Percentiles rank a stretch among this genome's conserved stretches.
These are phyloP conservation scores for Cytospora paraplurivora DNA, from an alignment of 2,329 filamentous ascomycete genomes.

Conservation along the genomic window DNA sequence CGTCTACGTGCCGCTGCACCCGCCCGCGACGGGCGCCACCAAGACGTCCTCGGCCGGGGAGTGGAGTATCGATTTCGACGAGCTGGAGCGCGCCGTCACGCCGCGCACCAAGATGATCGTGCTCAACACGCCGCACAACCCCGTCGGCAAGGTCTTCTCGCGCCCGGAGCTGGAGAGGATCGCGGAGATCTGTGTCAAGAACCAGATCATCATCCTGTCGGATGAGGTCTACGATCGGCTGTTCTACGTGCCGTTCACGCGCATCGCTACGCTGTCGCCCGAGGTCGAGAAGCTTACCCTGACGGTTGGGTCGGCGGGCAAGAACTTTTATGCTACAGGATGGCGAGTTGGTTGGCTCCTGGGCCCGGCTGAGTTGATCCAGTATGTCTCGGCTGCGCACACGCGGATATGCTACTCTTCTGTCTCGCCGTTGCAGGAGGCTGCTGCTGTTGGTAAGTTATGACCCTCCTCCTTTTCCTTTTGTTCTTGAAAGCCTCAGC, in stretches of 20 bases:
- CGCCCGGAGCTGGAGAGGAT: slow-evolving; percentile 80
- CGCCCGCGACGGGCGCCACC: slow-evolving; percentile 76
- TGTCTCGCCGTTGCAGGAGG: slow-evolving; percentile 92
- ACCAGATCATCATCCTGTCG: slow-evolving; percentile 91
- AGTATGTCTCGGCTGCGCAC: slow-evolving; percentile 89
- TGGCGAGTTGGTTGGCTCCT: slow-evolving; percentile 97
- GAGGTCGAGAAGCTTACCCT: slow-evolving; percentile 86
- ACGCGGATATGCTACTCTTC: slow-evolving; percentile 95
- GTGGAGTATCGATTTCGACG: slow-evolving; percentile 84
- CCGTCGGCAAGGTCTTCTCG: slow-evolving; percentile 93
- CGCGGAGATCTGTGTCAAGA: slow-evolving; percentile 84
- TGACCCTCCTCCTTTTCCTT: background rate
- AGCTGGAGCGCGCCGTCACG: slow-evolving; percentile 80
- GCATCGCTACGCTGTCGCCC: slow-evolving; percentile 86
- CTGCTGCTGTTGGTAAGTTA: slow-evolving; percentile 72
- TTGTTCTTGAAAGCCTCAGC: too few relatives aligned
- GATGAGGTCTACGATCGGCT: slow-evolving; percentile 94
- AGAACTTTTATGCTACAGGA: slow-evolving; percentile 97
- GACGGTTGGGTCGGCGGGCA: slow-evolving; percentile 93
- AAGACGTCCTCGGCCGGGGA: slow-evolving; percentile 83
- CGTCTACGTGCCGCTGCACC: slow-evolving; percentile 92
- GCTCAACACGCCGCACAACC: slow-evolving; percentile 86
- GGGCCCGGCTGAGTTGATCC: slow-evolving; percentile 83
- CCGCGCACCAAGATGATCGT: slow-evolving; percentile 95
- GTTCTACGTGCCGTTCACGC: slow-evolving; percentile 93